A percentile compares a stretch with the other conserved stretches of the same genome.
phyloP scores from a whole-genome alignment of 805 yeast species.

The Monosporozyma aquatica region DNA sequence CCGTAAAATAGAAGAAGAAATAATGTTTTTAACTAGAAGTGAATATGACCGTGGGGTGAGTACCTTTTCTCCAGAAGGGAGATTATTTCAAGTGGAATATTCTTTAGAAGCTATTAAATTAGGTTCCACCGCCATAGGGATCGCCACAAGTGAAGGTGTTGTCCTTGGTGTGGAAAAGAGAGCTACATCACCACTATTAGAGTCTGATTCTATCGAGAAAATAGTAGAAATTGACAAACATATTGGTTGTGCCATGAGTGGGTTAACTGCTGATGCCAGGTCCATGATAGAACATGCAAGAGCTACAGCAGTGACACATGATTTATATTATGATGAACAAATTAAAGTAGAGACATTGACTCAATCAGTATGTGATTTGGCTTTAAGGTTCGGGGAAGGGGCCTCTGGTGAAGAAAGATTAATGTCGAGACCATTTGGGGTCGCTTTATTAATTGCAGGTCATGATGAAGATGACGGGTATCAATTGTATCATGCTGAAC shows the following conservation, averaged over 20 bases:
- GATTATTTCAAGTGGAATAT: conserved; percentile 95
- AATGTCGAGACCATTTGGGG: conserved; percentile 98
- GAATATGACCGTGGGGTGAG: conserved; percentile 99
- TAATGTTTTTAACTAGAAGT: conserved; percentile 96
- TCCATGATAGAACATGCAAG: conserved; percentile 98
- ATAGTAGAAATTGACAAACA: conserved; percentile 90
- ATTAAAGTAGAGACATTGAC: conserved; percentile 89
- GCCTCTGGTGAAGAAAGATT: conserved; percentile 87
- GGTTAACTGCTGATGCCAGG: conserved; percentile 96
- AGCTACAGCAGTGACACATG: conserved; percentile 78
- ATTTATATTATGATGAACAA: conserved; percentile 82
- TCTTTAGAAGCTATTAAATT: conserved; percentile 93
- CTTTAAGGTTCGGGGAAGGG: conserved; percentile 94
- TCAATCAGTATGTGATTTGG: conserved; percentile 94
- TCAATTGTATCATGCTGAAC: conserved; percentile 96
- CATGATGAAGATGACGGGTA: conserved; percentile 89
- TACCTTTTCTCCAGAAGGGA: conserved; percentile 98
- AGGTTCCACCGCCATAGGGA: conserved; percentile 91
- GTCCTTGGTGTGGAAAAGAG: conserved; percentile 94
- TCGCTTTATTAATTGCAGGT: conserved; percentile 92
- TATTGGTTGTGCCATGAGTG: conserved; percentile 98
- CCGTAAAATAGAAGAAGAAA: too few species aligned
- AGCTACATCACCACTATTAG: conserved; percentile 85
- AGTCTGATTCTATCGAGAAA: conserved; percentile 89
- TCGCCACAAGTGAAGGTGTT: conserved; percentile 91